Base-by-base conservation (phyloP, 345 rosid species). In the Noccaea caerulescens region DNA sequence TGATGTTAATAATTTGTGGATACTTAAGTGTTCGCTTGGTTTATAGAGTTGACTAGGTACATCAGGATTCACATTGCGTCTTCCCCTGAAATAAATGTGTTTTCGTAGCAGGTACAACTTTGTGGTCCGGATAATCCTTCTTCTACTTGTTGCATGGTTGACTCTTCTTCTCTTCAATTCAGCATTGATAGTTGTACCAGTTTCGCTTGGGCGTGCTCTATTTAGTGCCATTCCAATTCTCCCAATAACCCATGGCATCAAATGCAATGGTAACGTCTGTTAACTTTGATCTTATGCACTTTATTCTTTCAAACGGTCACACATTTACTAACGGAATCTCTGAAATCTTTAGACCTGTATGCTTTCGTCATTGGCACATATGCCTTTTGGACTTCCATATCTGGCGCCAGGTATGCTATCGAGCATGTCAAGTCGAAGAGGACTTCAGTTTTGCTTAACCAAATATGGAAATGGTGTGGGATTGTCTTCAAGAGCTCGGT, bases 171-270 rank as follows among this genome's bases (percentile, higher is more conserved):
- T 95, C 81, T 87, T 92, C 83, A 90, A 92, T 82, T 92, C 99
- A 3, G 88, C 93, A 52, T 71, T 95, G 84, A 82, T 92, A 76
- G 87, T 90, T 47, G 85, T 95, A 10, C 98, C 99, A 20, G 84
- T 95, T 67, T 87, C 97, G n/a, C 88, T 95, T 60, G 99, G 99
- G 30, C 97, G 97, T 67, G 84, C 87, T 57, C 84, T 95, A 71
- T 95, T 95, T 82, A 90, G 87, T 81, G 84, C 87, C 72, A 87
- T 95, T 76, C 99, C 99, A 67, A 84, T 80, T 66, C 96, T 95
- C 52, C 99, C 99, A 50, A 84, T 88, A 81, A 92, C 99, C 67
- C 99, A 92, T 62, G 99, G 98, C 76, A 82, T 94, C 81, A 92
- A 92, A 74, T 94, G 97, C 89, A 94, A 94, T 44, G 99, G 99